phyloP scores from a whole-genome alignment of 78 protist species.

The Pirum gemmata region DNA sequence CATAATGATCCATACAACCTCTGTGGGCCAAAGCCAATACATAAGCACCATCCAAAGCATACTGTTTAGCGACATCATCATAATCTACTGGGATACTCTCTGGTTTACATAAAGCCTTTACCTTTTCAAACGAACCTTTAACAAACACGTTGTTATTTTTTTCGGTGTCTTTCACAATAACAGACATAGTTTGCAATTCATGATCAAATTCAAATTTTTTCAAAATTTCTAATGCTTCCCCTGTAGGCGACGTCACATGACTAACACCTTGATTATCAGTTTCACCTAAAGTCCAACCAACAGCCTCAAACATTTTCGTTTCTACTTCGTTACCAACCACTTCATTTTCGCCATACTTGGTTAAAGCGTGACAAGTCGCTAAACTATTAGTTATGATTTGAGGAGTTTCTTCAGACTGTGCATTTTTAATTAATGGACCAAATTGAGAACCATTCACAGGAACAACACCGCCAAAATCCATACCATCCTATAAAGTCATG shows the following conservation, averaged over 20 bases:
- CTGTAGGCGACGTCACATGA: background rate
- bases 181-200: slow-evolving; percentile 74
- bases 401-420: background rate
- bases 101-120: slow-evolving; percentile 50
- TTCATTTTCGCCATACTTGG: background rate
- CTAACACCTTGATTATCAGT: background rate
- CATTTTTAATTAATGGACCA: background rate
- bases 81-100: slow-evolving; percentile 55
- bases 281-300: slow-evolving; percentile 39
- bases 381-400: background rate
- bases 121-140: slow-evolving; percentile 84
- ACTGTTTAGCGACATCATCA: slow-evolving; percentile 26
- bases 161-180: slow-evolving; percentile 42
- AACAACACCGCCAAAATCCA: slow-evolving; percentile 61
- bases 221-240: slow-evolving; percentile 6
- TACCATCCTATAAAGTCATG: too few relatives aligned
- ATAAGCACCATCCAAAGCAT: slow-evolving; percentile 69
- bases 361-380: background rate
- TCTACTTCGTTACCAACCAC: slow-evolving; percentile 79
- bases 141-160: slow-evolving; percentile 19
- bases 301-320: slow-evolving; percentile 65
- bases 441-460: background rate
- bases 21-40: slow-evolving; percentile 72
- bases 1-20: background rate
- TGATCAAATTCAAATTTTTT: slow-evolving; percentile 56